Evolutionary conservation across 345 rosid genomes (phyloP).

Genomic region (Euphorbia pulcherrima): DNA sequence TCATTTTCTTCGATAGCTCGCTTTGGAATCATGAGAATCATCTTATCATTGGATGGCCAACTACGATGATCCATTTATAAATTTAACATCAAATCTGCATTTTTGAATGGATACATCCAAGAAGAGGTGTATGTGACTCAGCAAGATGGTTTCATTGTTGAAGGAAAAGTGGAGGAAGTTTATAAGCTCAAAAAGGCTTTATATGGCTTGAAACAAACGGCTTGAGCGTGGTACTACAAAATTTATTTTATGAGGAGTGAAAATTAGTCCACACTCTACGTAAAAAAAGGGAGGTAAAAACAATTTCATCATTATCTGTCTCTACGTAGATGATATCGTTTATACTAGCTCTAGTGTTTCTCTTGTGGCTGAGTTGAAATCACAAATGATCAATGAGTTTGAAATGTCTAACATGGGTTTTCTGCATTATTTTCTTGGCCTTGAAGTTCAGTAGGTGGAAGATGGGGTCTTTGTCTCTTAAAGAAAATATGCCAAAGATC

Average conservation of each 20-base stretch:
- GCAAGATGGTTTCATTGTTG: too few relatives aligned
- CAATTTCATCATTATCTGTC: not conserved
- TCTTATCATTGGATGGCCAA: too few relatives aligned
- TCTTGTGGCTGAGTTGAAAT: not conserved
- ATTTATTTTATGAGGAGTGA: conserved; percentile 10
- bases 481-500: not conserved
- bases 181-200: too few relatives aligned
- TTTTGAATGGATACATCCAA: too few relatives aligned
- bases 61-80: too few relatives aligned
- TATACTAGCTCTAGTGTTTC: not conserved
- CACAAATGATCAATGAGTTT: not conserved
- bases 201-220: too few relatives aligned
- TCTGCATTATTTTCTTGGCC: not conserved
- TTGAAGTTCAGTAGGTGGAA: not conserved
- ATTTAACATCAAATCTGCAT: too few relatives aligned
- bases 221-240: too few relatives aligned
- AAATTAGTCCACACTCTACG: conserved; percentile 22
- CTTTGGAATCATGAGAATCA: too few relatives aligned
- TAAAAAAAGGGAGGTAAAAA: not conserved
- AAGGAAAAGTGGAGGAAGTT: too few relatives aligned
- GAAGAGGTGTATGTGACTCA: too few relatives aligned
- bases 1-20: too few relatives aligned
- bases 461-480: not conserved
- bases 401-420: not conserved
- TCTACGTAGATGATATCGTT: not conserved